A percentile compares a stretch with the other conserved stretches of the same genome.
phyloP scores from a whole-genome alignment of 2,329 filamentous ascomycete species.

The Scedosporium minutisporum region DNA sequence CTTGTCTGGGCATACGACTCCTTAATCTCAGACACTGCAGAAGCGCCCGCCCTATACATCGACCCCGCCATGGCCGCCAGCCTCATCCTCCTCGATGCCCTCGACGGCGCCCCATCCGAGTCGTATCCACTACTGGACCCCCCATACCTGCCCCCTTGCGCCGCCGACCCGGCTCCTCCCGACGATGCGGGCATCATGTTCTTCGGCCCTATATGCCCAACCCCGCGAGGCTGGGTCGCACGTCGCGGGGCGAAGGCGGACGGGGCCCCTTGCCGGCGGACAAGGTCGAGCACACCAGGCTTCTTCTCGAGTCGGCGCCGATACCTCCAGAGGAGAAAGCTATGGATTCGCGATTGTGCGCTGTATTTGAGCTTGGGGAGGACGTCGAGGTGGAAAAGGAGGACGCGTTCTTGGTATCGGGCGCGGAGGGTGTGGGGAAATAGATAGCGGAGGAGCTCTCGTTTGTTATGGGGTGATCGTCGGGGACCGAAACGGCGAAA shows the following conservation, averaged over 20 bases:
- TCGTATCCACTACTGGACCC: conserved; percentile 7
- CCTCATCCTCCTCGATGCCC: conserved; percentile 67
- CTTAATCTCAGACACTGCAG: conserved; percentile 47
- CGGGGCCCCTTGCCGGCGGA: conserved; percentile 28
- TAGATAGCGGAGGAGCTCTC: conserved; percentile 53
- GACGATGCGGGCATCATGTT: neutral
- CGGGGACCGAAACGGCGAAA: conserved; percentile 28
- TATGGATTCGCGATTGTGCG: conserved; percentile 68
- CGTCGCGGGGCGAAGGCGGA: conserved; percentile 13
- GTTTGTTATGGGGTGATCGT: conserved; percentile 26
- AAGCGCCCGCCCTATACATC: conserved; percentile 45
- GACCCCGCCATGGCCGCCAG: conserved; percentile 56
- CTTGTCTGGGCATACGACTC: conserved; percentile 50
- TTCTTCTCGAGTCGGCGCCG: conserved; percentile 39
- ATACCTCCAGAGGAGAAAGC: conserved; percentile 59
- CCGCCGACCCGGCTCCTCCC: neutral
- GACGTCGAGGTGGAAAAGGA: conserved; percentile 64
- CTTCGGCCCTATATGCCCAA: conserved; percentile 6
- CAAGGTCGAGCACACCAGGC: conserved; percentile 31
- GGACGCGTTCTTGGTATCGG: conserved; percentile 55
- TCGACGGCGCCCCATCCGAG: conserved; percentile 17
- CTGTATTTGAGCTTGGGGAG: conserved; percentile 61
- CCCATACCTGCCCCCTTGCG: neutral
- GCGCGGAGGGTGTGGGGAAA: conserved; percentile 55
- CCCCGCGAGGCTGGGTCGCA: conserved; percentile 18